phyloP scores from a whole-genome alignment of 345 rosid genomes.

The Salix koriyanagi region DNA sequence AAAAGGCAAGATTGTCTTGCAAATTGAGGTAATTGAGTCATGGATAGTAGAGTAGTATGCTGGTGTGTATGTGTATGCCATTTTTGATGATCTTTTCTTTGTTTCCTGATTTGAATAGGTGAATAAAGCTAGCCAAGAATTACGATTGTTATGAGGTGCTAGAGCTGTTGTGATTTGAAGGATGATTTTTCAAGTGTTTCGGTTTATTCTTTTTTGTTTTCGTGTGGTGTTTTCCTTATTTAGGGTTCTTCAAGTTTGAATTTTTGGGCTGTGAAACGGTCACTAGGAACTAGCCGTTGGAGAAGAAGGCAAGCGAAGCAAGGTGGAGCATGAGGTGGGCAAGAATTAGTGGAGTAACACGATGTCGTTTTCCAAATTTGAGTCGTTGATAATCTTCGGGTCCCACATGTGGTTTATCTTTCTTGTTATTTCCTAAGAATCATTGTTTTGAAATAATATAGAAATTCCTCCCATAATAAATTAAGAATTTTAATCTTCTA shows the following conservation, averaged over 20 bases:
- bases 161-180: constrained; percentile 14
- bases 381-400: neutral
- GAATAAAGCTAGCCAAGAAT: constrained; percentile 11
- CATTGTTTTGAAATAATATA: too few relatives aligned
- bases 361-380: constrained; percentile 13
- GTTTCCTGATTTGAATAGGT: constrained; percentile 1
- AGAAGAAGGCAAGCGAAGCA: neutral
- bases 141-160: constrained; percentile 21
- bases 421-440: too few relatives aligned
- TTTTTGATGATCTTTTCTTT: constrained; percentile 25
- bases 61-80: constrained; percentile 64
- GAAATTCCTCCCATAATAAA: too few relatives aligned
- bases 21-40: constrained; percentile 70
- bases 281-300: constrained; percentile 55
- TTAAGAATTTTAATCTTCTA: too few relatives aligned
- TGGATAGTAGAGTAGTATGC: constrained; percentile 70
- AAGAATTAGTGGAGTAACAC: constrained; percentile 4
- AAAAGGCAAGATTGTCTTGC: constrained; percentile 71
- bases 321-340: neutral
- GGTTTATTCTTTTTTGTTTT: neutral
- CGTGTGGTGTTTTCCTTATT: neutral
- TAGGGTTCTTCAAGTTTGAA: constrained; percentile 13
- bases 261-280: constrained; percentile 32
- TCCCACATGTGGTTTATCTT: neutral
- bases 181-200: neutral